Evolutionary conservation across 805 yeast genomes (phyloP).

Genomic region (Ogataea chonburiensis): DNA sequence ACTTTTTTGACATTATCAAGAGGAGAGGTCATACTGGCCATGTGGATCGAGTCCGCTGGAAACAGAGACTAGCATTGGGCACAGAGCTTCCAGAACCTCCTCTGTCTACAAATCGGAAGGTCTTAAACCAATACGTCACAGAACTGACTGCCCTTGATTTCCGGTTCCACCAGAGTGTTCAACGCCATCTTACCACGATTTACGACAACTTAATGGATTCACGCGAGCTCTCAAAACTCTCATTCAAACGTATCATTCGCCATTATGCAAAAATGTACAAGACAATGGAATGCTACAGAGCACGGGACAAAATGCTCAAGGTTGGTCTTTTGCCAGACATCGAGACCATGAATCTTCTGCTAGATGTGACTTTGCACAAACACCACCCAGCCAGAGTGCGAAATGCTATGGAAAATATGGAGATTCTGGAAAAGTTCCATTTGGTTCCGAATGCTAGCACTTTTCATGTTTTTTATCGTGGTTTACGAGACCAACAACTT

Average conservation of each 20-base stretch:
- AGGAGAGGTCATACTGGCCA: conserved; percentile 1
- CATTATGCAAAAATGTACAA: conserved; percentile 13
- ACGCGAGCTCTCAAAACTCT: conserved; percentile 6
- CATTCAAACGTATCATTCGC: conserved; percentile 14
- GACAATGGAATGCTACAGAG: conserved; percentile 15
- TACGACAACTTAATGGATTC: conserved; percentile 13
- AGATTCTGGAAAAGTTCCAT: conserved; percentile 4
- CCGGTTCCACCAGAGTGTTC: conserved; percentile 2
- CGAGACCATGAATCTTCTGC: conserved; percentile 14
- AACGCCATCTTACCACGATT: conserved; percentile 9
- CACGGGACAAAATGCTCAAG: conserved; percentile 16
- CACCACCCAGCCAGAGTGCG: conserved; percentile 11
- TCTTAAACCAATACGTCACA: conserved; percentile 13
- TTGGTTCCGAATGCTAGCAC: conserved; percentile 14
- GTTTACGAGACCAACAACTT: conserved; percentile 9
- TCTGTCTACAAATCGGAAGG: neutral
- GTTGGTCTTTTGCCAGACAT: conserved; percentile 12
- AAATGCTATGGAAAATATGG: conserved; percentile 13
- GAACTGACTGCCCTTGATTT: conserved; percentile 10
- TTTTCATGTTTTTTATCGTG: conserved; percentile 13
- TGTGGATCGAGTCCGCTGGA: conserved; percentile 9
- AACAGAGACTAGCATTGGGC: conserved; percentile 2
- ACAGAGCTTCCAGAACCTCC: conserved; percentile 14
- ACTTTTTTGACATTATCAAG: conserved; percentile 6
- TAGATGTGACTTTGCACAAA: conserved; percentile 12